phyloP scores from a whole-genome alignment of 306 rosid species.

The Fragaria ananassa region DNA sequence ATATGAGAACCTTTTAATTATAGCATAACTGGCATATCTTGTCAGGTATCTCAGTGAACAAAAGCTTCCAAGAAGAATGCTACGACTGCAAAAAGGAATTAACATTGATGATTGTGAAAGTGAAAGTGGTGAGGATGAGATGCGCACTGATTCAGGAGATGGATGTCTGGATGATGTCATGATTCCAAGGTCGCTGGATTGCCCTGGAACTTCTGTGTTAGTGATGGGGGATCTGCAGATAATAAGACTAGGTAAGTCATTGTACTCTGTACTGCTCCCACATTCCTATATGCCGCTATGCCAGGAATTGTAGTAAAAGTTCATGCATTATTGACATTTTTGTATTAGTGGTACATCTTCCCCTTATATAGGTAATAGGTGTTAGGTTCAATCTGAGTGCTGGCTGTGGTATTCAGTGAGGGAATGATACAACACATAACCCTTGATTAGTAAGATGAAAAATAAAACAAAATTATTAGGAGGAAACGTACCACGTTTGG shows the following conservation, averaged over 20 bases:
- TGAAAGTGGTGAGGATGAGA: constrained; percentile 70
- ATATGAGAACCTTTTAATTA: not conserved
- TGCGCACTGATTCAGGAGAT: constrained; percentile 67
- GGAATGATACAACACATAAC: not conserved
- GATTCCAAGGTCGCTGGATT: constrained; percentile 30
- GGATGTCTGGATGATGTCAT: constrained; percentile 53
- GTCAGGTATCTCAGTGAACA: constrained; percentile 80
- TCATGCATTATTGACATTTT: constrained; percentile 16
- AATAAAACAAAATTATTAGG: not conserved
- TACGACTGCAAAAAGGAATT: constrained; percentile 67
- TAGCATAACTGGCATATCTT: constrained; percentile 17
- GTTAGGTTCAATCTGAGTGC: not conserved
- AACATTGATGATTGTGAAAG: constrained; percentile 50
- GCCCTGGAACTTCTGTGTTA: constrained; percentile 54
- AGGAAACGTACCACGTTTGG: not conserved
- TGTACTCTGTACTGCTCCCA: constrained; percentile 2
- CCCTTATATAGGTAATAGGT: not conserved
- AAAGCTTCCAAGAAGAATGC: constrained; percentile 85
- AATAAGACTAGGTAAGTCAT: constrained; percentile 64
- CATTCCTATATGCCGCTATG: not conserved
- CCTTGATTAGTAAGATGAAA: not conserved
- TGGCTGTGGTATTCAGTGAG: not conserved
- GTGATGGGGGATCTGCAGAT: constrained; percentile 73
- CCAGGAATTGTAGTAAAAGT: not conserved
- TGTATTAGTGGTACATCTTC: not conserved